A percentile compares a stretch with the other conserved stretches of the same genome.
Evolutionary conservation across 1,284 basidiomycete species (phyloP).

Genomic region (Malassezia caprae): DNA sequence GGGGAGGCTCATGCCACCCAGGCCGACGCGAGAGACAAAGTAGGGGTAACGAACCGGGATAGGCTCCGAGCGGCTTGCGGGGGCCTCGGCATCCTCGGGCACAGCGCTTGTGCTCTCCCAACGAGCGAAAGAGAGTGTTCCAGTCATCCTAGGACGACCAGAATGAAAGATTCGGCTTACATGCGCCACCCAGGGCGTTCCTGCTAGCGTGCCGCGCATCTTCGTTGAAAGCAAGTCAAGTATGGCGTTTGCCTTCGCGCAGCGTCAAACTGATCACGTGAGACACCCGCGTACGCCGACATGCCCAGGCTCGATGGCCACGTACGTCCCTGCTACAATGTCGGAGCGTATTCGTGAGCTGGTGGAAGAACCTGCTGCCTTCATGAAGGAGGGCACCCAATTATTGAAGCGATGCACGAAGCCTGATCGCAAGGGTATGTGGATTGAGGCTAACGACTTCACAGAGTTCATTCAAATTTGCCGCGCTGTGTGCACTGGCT

Average conservation of each 20-base stretch:
- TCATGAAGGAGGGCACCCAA: slow-evolving; percentile 84
- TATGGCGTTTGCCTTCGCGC: not conserved
- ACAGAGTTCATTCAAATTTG: slow-evolving; percentile 48
- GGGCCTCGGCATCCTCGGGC: not conserved
- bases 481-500: slow-evolving; percentile 44
- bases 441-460: not conserved
- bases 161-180: not conserved
- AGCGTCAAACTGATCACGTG: not conserved
- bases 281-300: not conserved
- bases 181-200: not conserved
- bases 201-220: not conserved
- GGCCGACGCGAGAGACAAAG: slow-evolving; percentile 32
- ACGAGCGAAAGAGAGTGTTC: not conserved
- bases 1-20: slow-evolving; percentile 21
- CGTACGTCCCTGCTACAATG: slow-evolving; percentile 52
- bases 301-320: not conserved
- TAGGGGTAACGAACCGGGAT: slow-evolving; percentile 22
- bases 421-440: slow-evolving; percentile 80
- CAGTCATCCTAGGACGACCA: not conserved
- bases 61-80: not conserved
- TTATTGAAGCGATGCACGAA: slow-evolving; percentile 96
- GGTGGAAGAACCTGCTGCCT: slow-evolving; percentile 80
- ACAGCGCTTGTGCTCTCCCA: not conserved
- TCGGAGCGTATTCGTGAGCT: slow-evolving; percentile 84
- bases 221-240: not conserved